Percentiles rank a stretch among this genome's conserved stretches.
phyloP scores from a whole-genome alignment of 768 basidiomycete genomes.

The Lactarius hengduanensis region DNA sequence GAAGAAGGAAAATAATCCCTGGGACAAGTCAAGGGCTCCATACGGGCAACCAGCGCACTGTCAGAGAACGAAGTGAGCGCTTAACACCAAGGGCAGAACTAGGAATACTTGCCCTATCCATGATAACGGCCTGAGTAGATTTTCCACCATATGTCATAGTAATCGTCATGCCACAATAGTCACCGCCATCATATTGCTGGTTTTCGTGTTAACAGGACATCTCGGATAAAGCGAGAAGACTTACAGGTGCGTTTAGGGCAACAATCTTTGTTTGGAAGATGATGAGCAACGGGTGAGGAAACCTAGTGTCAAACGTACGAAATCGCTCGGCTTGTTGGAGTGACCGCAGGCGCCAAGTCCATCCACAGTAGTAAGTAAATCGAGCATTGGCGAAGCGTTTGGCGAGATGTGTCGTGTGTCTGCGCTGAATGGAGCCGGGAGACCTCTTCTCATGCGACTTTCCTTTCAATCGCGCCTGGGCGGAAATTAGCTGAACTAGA shows the following conservation, averaged over 20 bases:
- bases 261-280: conserved; percentile 44
- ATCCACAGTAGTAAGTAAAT: conserved; percentile 56
- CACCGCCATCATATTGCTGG: conserved; percentile 33
- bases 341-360: conserved; percentile 58
- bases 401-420: conserved; percentile 16
- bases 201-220: not conserved
- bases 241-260: conserved; percentile 41
- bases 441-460: not conserved
- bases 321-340: conserved; percentile 41
- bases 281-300: conserved; percentile 1
- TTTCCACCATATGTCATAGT: conserved; percentile 39
- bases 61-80: not conserved
- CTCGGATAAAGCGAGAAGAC: not conserved
- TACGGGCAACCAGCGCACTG: conserved; percentile 63
- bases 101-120: conserved; percentile 31
- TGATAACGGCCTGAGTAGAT: conserved; percentile 35
- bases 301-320: conserved; percentile 37
- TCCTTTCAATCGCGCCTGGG: not conserved
- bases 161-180: conserved; percentile 37
- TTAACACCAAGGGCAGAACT: not conserved
- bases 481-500: not conserved
- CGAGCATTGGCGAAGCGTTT: conserved; percentile 42
- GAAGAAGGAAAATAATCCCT: conserved; percentile 57
- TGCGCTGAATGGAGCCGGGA: not conserved
- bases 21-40: conserved; percentile 59